Base-by-base conservation (phyloP, 768 basidiomycete species). In the Roridomyces roridus region DNA sequence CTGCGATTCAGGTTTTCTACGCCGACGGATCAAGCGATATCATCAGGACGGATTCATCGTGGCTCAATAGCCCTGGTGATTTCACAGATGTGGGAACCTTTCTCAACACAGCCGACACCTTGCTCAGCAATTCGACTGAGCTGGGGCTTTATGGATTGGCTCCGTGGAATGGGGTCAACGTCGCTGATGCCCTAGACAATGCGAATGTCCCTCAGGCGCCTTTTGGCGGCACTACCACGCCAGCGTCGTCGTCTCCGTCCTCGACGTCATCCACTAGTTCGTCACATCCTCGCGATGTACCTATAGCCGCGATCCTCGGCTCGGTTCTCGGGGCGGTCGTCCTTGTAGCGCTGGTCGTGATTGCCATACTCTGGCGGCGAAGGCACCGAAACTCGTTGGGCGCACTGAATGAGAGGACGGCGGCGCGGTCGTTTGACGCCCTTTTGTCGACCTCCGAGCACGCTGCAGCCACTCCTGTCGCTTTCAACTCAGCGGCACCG, bases 11-110 rank as follows among this genome's bases (percentile, higher is more conserved):
- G 14, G 25, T 59, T 34, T 6, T 24, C 11, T 51, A 48, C 40
- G 12, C 21, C 4, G 58, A 59, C 37, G 52, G 52, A 6, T 43
- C 46, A 9, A 55, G 40, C 51, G 31, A 48, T n/a, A 29, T 53
- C 39, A 29, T 59, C 5, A 36, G 11, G 12, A 52, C 57, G 24
- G 51, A 59, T 26, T 26, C 51, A 1, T 52, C 57, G n/a, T 59
- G 57, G 57, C 35, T 44, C 1, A 24, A 12, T 3, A 31, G 41
- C 23, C 24, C 37, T 6, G 20, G 20, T 5, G 23, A 25, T 36
- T 21, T 34, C 25, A 11, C 25, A 11, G 26, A 39, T 14, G 6
- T 35, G 8, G 12, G 46, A n/a, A 11, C 17, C 12, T 59, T 59
- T 23, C 51, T 59, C 29, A 14, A 40, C 2, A 29, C 34, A 5